phyloP scores from a whole-genome alignment of 805 yeast species.

The Monosporozyma yasuniensis region DNA sequence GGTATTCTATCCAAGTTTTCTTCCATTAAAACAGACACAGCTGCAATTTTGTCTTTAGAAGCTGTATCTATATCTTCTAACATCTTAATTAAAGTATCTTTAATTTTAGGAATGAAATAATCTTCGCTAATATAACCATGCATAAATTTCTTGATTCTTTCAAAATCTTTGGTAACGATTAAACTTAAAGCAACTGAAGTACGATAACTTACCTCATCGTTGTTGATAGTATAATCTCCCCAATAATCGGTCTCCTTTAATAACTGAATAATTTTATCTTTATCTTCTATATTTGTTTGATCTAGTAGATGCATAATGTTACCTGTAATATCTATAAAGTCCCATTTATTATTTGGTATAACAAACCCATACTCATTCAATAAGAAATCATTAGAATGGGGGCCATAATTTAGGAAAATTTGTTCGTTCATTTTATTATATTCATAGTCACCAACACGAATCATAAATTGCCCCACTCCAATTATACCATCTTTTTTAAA shows the following conservation, averaged over 20 bases:
- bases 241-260: slow-evolving; percentile 47
- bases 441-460: slow-evolving; percentile 16
- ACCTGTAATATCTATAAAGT: slow-evolving; percentile 54
- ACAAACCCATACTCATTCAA: slow-evolving; percentile 83
- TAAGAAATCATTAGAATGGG: slow-evolving; percentile 77
- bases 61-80: not conserved
- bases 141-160: slow-evolving; percentile 21
- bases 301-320: slow-evolving; percentile 33
- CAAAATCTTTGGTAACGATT: slow-evolving; percentile 19
- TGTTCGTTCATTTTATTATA: slow-evolving; percentile 38
- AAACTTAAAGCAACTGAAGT: slow-evolving; percentile 67
- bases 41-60: not conserved
- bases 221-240: slow-evolving; percentile 64
- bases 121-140: slow-evolving; percentile 24
- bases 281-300: not conserved
- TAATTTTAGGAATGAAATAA: slow-evolving; percentile 15
- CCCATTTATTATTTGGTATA: slow-evolving; percentile 52
- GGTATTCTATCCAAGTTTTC: not conserved
- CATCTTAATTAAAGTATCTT: not conserved
- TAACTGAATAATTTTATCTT: slow-evolving; percentile 3
- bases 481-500: slow-evolving; percentile 12
- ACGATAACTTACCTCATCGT: slow-evolving; percentile 54
- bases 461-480: slow-evolving; percentile 23
- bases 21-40: not conserved
- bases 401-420: slow-evolving; percentile 70